phyloP scores from a whole-genome alignment of 169 alveolate genomes.

The Eimeria acervulina region DNA sequence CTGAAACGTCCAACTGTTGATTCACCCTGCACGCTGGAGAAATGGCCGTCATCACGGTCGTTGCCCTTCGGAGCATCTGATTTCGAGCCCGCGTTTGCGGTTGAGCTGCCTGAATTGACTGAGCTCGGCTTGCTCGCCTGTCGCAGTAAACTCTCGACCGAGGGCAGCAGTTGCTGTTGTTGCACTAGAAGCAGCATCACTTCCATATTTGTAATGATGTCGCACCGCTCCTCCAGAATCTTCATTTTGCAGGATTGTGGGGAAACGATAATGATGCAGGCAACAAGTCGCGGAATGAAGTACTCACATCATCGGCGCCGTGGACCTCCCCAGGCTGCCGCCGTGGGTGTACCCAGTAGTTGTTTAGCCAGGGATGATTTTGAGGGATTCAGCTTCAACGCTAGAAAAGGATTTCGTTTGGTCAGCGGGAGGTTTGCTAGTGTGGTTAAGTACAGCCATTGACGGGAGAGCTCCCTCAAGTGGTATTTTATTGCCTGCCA shows the following conservation, averaged over 20 bases:
- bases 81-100: neutral
- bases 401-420: neutral
- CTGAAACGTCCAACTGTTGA: constrained; percentile 21
- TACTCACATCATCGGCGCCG: neutral
- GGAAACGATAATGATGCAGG: neutral
- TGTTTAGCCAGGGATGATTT: neutral
- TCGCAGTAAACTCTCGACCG: constrained; percentile 62
- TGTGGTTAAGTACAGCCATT: neutral
- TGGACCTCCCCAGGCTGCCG: neutral
- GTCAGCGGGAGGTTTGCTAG: neutral
- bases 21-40: neutral
- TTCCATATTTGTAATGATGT: constrained; percentile 61
- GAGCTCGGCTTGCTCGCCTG: constrained; percentile 69
- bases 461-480: neutral
- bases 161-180: constrained; percentile 57
- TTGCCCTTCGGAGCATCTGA: constrained; percentile 1
- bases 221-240: constrained; percentile 66
- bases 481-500: neutral
- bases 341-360: neutral
- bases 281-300: neutral
- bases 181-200: constrained; percentile 70
- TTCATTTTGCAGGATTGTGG: constrained; percentile 15
- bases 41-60: constrained; percentile 41
- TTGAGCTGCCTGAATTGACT: constrained; percentile 33
- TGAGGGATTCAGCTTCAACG: neutral